Conservation (phyloP, 164 flowering plant species). For the Sedum album region DNA sequence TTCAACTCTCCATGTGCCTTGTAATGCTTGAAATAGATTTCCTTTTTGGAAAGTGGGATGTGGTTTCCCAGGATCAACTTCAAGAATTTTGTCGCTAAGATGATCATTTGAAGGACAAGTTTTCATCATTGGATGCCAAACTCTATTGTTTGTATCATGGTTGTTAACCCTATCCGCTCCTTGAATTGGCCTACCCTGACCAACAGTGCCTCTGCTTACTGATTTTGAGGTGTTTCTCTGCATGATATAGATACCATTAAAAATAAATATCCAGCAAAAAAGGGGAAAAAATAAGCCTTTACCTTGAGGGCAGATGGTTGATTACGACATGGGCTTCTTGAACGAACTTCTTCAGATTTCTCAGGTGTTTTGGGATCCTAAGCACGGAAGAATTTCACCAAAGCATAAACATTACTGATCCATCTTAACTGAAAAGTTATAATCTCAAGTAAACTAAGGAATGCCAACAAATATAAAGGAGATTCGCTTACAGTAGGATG, state of each 20-base stretch:
- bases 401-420: no score
- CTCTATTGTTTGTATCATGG: conserved; percentile 13
- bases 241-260: neutral
- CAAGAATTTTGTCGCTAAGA: conserved; percentile 31
- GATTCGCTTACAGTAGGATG: conserved; percentile 25
- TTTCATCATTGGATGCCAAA: conserved; percentile 16
- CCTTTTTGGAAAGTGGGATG: conserved; percentile 18
- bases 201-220: conserved; percentile 11
- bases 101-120: conserved; percentile 21
- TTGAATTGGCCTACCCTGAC: conserved; percentile 14
- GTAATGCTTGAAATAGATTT: conserved; percentile 26
- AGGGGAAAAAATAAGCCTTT: neutral
- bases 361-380: conserved; percentile 25
- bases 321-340: conserved; percentile 23
- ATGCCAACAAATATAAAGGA: neutral
- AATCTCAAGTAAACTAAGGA: neutral
- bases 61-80: conserved; percentile 29
- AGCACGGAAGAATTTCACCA: conserved; percentile 23
- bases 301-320: conserved; percentile 35
- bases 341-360: conserved; percentile 23
- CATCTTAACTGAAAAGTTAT: no score
- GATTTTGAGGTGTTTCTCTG: conserved; percentile 46
- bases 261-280: neutral
- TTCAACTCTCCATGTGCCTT: conserved; percentile 16
- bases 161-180: conserved; percentile 14